Base-by-base conservation (phyloP, 2,329 filamentous ascomycete genomes). In the Apiospora saccharicola region DNA sequence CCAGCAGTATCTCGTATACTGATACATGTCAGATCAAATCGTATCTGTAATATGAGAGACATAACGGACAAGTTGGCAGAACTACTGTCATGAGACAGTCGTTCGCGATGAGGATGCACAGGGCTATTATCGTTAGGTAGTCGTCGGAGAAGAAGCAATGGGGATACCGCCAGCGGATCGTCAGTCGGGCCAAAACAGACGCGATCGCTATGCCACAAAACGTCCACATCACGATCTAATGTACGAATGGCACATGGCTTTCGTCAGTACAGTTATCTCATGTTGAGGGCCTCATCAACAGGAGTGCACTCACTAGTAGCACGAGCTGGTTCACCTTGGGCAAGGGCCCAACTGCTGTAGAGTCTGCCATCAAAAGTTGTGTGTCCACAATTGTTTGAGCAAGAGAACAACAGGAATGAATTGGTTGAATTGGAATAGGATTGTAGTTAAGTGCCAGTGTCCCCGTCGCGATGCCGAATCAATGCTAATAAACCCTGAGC, bases 1-100 rank as follows among this genome's bases (percentile, higher is more conserved):
- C 51, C 51, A 57, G 24, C 51, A 57, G 6, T 57, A 57, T 57
- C 51, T 57, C 51, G 51, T 57, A 57, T 1, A 57, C 51, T 57
- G 26, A 2, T 30, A 14, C 16, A 34, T 19, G 26, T 57, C 13
- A 57, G 26, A 57, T 57, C 3, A 16, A 49, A 16, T 8, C 14
- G 6, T 19, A 3, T 26, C 13, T 34, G 2, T 57, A 13, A 34
- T 57, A 3, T 4, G 14, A 5, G 51, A 57, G 51, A 57, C 6
- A 3, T 3, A 7, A 57, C 51, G 13, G 12, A 57, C 51, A 19
- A 30, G 24, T 57, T 34, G 51, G 51, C 3, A 30, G 6, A 5
- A 57, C 24, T 34, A 57, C 6, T 8, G 24, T 57, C 51, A 57
- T 19, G 6, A 57, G 51, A 5, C 51, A 57, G 26, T 30, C 24